A percentile compares a stretch with the other conserved stretches of the same genome.
phyloP scores from a whole-genome alignment of 169 alveolate genomes.

The Plasmodium yoelii region DNA sequence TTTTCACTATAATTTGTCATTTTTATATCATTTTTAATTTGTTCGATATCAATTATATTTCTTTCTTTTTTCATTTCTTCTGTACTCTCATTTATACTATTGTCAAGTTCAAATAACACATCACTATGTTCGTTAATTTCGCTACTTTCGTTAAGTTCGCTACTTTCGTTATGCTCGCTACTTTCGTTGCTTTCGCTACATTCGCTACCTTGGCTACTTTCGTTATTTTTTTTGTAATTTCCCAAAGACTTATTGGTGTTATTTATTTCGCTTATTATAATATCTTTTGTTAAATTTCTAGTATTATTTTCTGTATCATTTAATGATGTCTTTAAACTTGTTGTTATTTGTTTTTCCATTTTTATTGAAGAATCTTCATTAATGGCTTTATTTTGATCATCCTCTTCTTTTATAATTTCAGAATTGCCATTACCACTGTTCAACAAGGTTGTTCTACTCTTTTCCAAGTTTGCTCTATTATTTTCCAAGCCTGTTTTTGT shows the following conservation, averaged over 20 bases:
- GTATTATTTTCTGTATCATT: conserved; percentile 43
- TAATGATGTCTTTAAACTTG: background rate
- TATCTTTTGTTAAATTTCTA: conserved; percentile 65
- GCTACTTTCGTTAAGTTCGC: background rate
- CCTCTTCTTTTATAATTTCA: background rate
- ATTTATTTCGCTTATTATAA: conserved; percentile 55
- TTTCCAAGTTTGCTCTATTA: no score
- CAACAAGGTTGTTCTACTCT: no score
- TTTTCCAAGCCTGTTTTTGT: no score
- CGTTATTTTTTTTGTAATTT: background rate
- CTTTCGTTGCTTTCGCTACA: background rate
- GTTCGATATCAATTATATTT: background rate
- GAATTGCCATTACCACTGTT: background rate
- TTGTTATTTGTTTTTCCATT: background rate
- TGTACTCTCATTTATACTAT: background rate
- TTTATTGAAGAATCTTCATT: background rate
- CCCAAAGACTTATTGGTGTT: conserved; percentile 11
- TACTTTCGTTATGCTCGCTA: no score
- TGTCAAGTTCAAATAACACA: background rate
- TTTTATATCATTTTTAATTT: background rate
- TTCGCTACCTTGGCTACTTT: background rate
- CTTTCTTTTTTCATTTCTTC: background rate
- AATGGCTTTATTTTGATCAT: no score
- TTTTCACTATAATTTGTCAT: background rate
- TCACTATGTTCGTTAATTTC: background rate